Base-by-base conservation (phyloP, 2,329 filamentous ascomycete genomes). In the Trichoderma guizhouense region DNA sequence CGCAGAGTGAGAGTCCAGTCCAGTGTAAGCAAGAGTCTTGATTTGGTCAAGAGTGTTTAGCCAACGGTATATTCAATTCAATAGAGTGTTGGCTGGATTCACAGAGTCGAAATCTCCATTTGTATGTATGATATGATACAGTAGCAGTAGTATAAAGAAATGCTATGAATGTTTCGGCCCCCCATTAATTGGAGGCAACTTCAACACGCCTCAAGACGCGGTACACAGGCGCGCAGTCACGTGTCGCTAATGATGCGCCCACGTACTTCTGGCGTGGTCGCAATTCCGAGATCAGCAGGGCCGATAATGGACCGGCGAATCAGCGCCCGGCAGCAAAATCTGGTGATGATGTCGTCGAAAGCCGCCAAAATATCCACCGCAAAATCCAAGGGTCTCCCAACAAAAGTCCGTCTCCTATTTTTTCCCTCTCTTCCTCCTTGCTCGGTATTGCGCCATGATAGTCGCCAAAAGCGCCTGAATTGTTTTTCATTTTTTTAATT, bases 291-390 rank as follows among this genome's bases (percentile, higher is more conserved):
- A 60, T 64, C 53, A 39, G 36, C 71, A 39, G 61, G 53, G 62
- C 51, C 26, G 57, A 63, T 39, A 32, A 39, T 69, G 51, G 61
- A 63, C 68, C 61, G 68, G 62, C 68, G 69, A 72, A 72, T 72
- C 71, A 72, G 32, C 21, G 26, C 66, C 60, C 66, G 24, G 57
- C 63, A 63, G 53, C 24, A 71, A 71, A 71, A 72, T 71, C 66
- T 65, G 71, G 57, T 70, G 66, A 73, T 72, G 66, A 71, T 66
- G 72, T 72, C 67, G 71, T 71, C 62, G 62, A 71, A 62, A 14
- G 53, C 57, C 64, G 66, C 55, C 34, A 53, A 70, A 70, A 60
- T 65, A 71, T 71, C 69, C 69, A 71, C 69, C 61, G 69, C 69
- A 58, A 55, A 67, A 58, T 63, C 58, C 58, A 70, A 60, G 53